Conservation (phyloP, 2,329 filamentous ascomycete genomes). For the Daldinia sp. region DNA sequence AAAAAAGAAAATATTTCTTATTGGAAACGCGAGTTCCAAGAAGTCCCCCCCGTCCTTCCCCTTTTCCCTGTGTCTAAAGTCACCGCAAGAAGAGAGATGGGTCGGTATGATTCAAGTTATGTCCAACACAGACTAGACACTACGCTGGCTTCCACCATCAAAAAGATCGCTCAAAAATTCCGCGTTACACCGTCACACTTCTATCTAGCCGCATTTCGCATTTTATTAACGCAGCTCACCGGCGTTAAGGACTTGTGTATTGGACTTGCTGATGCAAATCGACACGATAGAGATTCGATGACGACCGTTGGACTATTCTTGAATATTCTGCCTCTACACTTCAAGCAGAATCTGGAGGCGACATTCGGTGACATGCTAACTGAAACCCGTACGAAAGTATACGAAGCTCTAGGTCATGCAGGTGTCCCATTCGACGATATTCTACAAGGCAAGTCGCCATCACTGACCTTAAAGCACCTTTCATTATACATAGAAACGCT, state of each 20-base stretch:
- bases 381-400: slow-evolving; percentile 36
- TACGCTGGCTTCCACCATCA: not conserved
- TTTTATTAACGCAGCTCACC: slow-evolving; percentile 45
- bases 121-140: not conserved
- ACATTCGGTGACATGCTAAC: slow-evolving; percentile 13
- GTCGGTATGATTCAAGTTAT: not conserved
- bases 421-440: slow-evolving; percentile 59
- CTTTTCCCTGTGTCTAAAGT: not conserved
- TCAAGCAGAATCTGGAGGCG: slow-evolving; percentile 39
- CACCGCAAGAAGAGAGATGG: not conserved
- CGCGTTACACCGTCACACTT: slow-evolving; percentile 54
- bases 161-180: slow-evolving; percentile 16
- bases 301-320: slow-evolving; percentile 56
- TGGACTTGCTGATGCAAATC: slow-evolving; percentile 54
- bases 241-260: slow-evolving; percentile 50
- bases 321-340: slow-evolving; percentile 58
- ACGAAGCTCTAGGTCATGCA: slow-evolving; percentile 53
- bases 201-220: slow-evolving; percentile 50
- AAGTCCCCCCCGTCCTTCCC: not conserved
- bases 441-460: slow-evolving; percentile 40
- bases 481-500: too few relatives aligned
- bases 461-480: not conserved
- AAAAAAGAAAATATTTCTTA: not conserved
- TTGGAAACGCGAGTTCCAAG: not conserved
- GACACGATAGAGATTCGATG: slow-evolving; percentile 42